A percentile compares a stretch with the other conserved stretches of the same genome.
Evolutionary conservation across 768 basidiomycete species (phyloP).

Genomic region (Pholiota conissans): DNA sequence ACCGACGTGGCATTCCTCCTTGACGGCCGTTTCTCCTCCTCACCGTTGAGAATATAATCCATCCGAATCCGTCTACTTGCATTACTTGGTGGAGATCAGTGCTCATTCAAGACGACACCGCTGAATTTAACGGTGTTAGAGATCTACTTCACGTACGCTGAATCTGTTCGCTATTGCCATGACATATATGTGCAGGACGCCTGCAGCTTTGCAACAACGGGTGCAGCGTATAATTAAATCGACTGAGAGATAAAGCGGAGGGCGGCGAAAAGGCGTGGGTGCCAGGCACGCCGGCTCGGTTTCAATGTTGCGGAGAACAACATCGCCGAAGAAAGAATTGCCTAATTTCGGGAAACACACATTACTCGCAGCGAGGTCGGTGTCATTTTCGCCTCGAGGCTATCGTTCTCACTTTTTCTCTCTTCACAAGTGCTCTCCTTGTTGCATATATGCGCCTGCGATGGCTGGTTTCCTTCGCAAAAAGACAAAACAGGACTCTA

Average conservation of each 20-base stretch:
- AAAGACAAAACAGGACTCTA: conserved; percentile 39
- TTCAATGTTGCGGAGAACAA: neutral
- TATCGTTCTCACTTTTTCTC: conserved; percentile 3
- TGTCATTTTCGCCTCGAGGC: conserved; percentile 20
- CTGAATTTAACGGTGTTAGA: no score
- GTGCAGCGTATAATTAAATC: neutral
- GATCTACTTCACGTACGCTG: no score
- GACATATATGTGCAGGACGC: no score
- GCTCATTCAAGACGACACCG: no score
- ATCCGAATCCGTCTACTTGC: no score
- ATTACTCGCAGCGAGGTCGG: conserved; percentile 11
- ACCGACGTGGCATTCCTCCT: neutral
- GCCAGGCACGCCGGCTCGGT: conserved; percentile 2
- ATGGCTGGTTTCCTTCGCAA: conserved; percentile 62
- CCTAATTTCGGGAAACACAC: neutral
- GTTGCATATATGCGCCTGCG: conserved; percentile 17
- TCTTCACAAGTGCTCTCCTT: neutral
- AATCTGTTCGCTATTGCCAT: no score
- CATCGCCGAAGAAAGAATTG: neutral
- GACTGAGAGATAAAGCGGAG: neutral
- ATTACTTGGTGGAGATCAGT: no score
- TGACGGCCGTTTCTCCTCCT: neutral
- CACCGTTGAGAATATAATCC: no score
- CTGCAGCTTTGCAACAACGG: no score
- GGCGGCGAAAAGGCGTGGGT: conserved; percentile 9